These are phyloP conservation scores for Psilocybe subaeruginosa DNA, from an alignment of 768 basidiomycete genomes.

Conservation along the genomic window DNA sequence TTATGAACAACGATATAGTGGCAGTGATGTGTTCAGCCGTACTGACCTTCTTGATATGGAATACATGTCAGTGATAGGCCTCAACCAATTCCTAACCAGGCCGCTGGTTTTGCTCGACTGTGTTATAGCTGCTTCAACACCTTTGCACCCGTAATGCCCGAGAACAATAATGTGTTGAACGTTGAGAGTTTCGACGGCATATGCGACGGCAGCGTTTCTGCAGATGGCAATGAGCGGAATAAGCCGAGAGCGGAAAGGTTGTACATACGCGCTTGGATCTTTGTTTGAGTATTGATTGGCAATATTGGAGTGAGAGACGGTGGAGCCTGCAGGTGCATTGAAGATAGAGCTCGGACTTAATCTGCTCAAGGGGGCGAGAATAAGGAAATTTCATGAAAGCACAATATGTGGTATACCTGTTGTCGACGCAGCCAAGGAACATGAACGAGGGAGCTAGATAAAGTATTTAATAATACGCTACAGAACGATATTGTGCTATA, in stretches of 20 bases:
- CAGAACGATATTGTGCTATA: neutral
- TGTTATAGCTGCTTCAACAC: slow-evolving; percentile 34
- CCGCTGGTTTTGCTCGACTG: slow-evolving; percentile 22
- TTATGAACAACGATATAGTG: neutral
- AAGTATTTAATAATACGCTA: neutral
- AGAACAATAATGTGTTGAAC: slow-evolving; percentile 41
- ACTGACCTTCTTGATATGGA: slow-evolving; percentile 31
- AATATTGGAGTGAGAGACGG: slow-evolving; percentile 36
- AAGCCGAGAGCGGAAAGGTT: neutral
- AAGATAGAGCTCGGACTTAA: slow-evolving; percentile 34
- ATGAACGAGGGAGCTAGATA: slow-evolving; percentile 36
- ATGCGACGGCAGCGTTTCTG: slow-evolving; percentile 37
- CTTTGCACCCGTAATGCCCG: slow-evolving; percentile 42
- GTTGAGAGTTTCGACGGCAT: slow-evolving; percentile 34
- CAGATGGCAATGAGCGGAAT: neutral
- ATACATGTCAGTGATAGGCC: slow-evolving; percentile 35
- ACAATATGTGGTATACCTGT: slow-evolving; percentile 22
- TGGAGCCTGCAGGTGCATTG: slow-evolving; percentile 33
- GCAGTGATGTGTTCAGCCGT: neutral
- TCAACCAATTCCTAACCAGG: slow-evolving; percentile 33
- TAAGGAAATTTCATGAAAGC: neutral
- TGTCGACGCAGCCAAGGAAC: slow-evolving; percentile 40
- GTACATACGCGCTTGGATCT: slow-evolving; percentile 37
- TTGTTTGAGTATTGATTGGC: slow-evolving; percentile 37
- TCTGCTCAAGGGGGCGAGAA: slow-evolving; percentile 8